Conservation (phyloP, 371 early-diverging fungal species). For the Blakeslea trispora region DNA sequence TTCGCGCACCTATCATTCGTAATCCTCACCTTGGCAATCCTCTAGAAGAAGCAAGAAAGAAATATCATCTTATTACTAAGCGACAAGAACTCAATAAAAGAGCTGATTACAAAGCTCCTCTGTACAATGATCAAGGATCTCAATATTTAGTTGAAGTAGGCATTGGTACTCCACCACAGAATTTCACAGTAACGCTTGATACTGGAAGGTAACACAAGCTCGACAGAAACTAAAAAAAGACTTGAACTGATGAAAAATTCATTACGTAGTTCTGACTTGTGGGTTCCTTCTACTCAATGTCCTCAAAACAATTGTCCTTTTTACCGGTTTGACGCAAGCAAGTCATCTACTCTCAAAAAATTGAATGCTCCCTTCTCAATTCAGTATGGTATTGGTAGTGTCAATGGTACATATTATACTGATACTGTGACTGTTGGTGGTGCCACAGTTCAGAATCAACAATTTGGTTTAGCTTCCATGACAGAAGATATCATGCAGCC, state of each 20-base stretch:
- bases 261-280: slow-evolving; percentile 39
- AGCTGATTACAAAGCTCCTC: slow-evolving; percentile 10
- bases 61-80: slow-evolving; percentile 11
- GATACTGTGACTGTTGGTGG: slow-evolving; percentile 39
- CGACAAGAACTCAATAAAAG: slow-evolving; percentile 3
- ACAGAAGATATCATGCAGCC: slow-evolving; percentile 37
- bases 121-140: slow-evolving; percentile 34
- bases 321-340: slow-evolving; percentile 32
- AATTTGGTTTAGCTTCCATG: slow-evolving; percentile 42
- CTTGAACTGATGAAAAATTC: background rate
- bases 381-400: slow-evolving; percentile 47
- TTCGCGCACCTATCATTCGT: slow-evolving; percentile 22
- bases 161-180: slow-evolving; percentile 38
- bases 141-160: slow-evolving; percentile 27
- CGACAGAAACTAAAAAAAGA: background rate
- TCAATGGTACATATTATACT: slow-evolving; percentile 40
- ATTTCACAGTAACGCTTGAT: slow-evolving; percentile 36
- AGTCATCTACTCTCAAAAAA: slow-evolving; percentile 35
- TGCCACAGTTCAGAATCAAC: slow-evolving; percentile 41
- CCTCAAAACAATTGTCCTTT: slow-evolving; percentile 33
- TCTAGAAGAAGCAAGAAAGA: slow-evolving; percentile 19
- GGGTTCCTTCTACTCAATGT: slow-evolving; percentile 45
- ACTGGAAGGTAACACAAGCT: slow-evolving; percentile 37
- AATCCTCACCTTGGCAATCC: slow-evolving; percentile 14
- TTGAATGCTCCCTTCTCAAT: slow-evolving; percentile 29